A percentile compares a stretch with the other conserved stretches of the same genome.
These are phyloP conservation scores for Macroventuria anomochaeta DNA, from an alignment of 2,329 filamentous ascomycete species.

Conservation along the genomic window DNA sequence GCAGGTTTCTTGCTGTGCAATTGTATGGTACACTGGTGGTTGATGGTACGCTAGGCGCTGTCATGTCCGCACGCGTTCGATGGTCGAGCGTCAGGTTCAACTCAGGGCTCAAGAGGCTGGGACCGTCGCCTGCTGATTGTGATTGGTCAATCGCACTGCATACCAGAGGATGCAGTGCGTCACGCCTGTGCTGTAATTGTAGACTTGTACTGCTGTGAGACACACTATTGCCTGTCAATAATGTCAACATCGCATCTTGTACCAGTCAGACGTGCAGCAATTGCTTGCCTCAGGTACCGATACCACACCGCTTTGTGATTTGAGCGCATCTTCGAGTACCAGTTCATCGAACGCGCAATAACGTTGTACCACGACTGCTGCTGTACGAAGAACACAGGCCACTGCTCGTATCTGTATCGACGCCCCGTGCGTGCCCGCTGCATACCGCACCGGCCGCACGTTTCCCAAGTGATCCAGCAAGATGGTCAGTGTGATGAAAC, in stretches of 20 bases:
- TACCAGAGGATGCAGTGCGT: slow-evolving; percentile 9
- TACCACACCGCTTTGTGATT: background rate
- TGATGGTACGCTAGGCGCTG: slow-evolving; percentile 11
- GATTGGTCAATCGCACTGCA: slow-evolving; percentile 12
- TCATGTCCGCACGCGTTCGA: slow-evolving; percentile 4
- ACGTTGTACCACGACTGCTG: slow-evolving; percentile 5
- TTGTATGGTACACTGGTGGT: slow-evolving; percentile 7
- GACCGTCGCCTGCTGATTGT: background rate
- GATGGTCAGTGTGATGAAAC: slow-evolving; percentile 12
- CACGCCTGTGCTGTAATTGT: background rate
- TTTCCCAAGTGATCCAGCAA: background rate
- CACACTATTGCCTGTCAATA: slow-evolving; percentile 5
- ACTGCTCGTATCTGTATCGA: slow-evolving; percentile 1
- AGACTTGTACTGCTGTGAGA: slow-evolving; percentile 5
- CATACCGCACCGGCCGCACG: slow-evolving; percentile 12
- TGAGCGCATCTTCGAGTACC: background rate
- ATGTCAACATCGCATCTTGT: slow-evolving; percentile 11
- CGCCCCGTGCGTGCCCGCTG: slow-evolving; percentile 8
- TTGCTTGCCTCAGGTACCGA: slow-evolving; percentile 4
- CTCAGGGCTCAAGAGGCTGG: background rate
- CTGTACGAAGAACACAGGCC: slow-evolving; percentile 3
- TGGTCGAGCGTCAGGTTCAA: background rate
- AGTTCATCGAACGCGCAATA: background rate
- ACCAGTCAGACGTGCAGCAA: slow-evolving; percentile 1
- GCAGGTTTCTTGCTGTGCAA: slow-evolving; percentile 3